Evolutionary conservation across 352 stramenopile species (phyloP), one percentile per base, ranked within the genome.

Genomic region (Phytophthora sp.): DNA sequence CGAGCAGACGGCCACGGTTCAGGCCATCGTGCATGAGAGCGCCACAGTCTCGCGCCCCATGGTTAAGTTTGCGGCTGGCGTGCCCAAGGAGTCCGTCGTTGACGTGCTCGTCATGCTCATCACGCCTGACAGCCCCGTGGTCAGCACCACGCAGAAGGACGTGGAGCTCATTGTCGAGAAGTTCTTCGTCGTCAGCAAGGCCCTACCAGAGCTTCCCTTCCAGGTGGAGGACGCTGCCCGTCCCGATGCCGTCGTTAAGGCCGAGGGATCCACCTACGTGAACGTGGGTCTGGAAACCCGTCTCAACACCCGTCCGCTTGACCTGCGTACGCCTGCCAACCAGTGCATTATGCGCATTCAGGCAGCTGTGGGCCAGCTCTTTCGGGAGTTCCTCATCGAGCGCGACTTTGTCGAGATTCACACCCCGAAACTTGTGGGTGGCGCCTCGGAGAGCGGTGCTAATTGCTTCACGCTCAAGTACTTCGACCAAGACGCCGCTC

Each of bases 401-500:
- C 87, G 97, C 58, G 89, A 96, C 61, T 99, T 99, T 74, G 84
- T 99, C 21, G 98, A 99, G 81, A 99, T 99, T 77, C 97, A 99
- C 80, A 98, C 97, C 45, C 98, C 98, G 13, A 99, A 99, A 80
- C 79, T 99, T 18, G 91, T 99, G 57, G 96, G 89, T 21, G 98
- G 98, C 46, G 94, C 97, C 9, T 98, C 87, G 23, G 98, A 99
- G 76, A 98, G 98, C 66, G 98, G 98, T 35, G 88, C 97, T 9
- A 98, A 99, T 73, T 98, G 98, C 49, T 99, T 99, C 74, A 99
- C 85, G 56, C 85, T 99, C 33, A 88, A 98, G 74, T 99, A 99
- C 81, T 99, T 99, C 80, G 98, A 98, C 67, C 82, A 98, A 72
- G 79, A 94, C 39, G 97, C 96, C 20, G 99, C 96, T 73, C 80